Conservation (phyloP, 495 filamentous ascomycete species). For the Trypethelium eluteriae region DNA sequence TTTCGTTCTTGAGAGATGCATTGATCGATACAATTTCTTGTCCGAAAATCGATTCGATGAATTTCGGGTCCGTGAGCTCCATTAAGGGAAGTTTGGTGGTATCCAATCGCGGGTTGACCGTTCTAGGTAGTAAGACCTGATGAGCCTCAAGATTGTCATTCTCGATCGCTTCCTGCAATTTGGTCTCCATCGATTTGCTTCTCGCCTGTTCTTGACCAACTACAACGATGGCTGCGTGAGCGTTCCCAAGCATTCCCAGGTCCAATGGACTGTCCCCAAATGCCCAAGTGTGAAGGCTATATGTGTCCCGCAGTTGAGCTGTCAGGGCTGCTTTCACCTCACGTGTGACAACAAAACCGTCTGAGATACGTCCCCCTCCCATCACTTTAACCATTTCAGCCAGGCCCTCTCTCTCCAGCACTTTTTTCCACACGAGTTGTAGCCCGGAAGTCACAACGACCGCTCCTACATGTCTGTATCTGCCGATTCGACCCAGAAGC, state of each 20-base stretch:
- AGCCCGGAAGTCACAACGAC: slow-evolving; percentile 54
- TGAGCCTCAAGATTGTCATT: slow-evolving; percentile 36
- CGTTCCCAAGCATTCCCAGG: slow-evolving; percentile 48
- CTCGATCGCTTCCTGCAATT: slow-evolving; percentile 41
- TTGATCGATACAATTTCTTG: slow-evolving; percentile 34
- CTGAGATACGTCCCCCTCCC: slow-evolving; percentile 46
- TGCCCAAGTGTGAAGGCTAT: slow-evolving; percentile 45
- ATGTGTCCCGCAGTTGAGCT: slow-evolving; percentile 31
- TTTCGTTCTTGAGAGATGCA: slow-evolving; percentile 39
- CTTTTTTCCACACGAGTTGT: slow-evolving; percentile 49
- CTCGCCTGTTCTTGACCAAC: slow-evolving; percentile 45
- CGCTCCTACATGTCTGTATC: slow-evolving; percentile 41
- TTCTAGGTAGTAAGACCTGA: slow-evolving; percentile 45
- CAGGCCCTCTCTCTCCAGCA: slow-evolving; percentile 45
- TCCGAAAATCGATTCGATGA: slow-evolving; percentile 36
- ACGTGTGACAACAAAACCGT: slow-evolving; percentile 48
- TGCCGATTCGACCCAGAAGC: slow-evolving; percentile 37
- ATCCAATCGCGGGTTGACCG: slow-evolving; percentile 42
- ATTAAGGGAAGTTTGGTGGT: slow-evolving; percentile 40
- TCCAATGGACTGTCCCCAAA: slow-evolving; percentile 60
- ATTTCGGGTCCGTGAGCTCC: slow-evolving; percentile 33
- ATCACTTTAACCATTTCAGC: slow-evolving; percentile 44
- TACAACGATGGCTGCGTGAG: slow-evolving; percentile 52
- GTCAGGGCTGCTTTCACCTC: slow-evolving; percentile 48
- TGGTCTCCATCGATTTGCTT: slow-evolving; percentile 52